Percentiles rank a stretch among this genome's conserved stretches.
Evolutionary conservation across 495 filamentous ascomycete species (phyloP).

Genomic region (Penicillium flavigenum): DNA sequence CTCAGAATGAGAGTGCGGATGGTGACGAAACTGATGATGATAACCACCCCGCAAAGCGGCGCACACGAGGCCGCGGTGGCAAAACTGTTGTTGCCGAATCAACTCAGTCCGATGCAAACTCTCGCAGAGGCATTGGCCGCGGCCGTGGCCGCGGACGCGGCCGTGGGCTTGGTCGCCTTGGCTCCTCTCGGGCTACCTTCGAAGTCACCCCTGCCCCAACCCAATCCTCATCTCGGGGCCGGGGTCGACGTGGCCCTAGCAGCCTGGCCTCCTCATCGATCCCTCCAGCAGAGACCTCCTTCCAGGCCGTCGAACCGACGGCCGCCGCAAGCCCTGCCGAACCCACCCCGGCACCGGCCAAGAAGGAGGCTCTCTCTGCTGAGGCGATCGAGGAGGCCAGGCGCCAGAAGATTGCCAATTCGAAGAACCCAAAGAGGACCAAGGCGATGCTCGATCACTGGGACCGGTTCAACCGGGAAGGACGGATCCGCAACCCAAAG

Average conservation of each 20-base stretch:
- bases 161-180: conserved; percentile 19
- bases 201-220: conserved; percentile 21
- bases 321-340: conserved; percentile 10
- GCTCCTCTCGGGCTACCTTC: conserved; percentile 23
- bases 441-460: conserved; percentile 53
- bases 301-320: conserved; percentile 16
- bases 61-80: conserved; percentile 34
- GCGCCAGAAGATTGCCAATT: conserved; percentile 43
- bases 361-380: conserved; percentile 19
- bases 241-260: conserved; percentile 28
- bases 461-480: conserved; percentile 46
- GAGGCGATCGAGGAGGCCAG: conserved; percentile 39
- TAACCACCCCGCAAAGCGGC: conserved; percentile 31
- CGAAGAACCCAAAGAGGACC: conserved; percentile 50
- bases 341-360: conserved; percentile 3
- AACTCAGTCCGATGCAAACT: conserved; percentile 20
- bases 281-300: conserved; percentile 9
- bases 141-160: conserved; percentile 51
- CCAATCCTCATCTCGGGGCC: conserved; percentile 23
- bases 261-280: conserved; percentile 11
- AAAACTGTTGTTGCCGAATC: conserved; percentile 30
- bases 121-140: conserved; percentile 39
- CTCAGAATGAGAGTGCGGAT: conserved; percentile 26
- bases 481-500: conserved; percentile 47
- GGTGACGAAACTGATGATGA: conserved; percentile 37